Evolutionary conservation across 2,329 filamentous ascomycete genomes (phyloP), one percentile per base, ranked within the genome.

Genomic region (Fusarium citri): DNA sequence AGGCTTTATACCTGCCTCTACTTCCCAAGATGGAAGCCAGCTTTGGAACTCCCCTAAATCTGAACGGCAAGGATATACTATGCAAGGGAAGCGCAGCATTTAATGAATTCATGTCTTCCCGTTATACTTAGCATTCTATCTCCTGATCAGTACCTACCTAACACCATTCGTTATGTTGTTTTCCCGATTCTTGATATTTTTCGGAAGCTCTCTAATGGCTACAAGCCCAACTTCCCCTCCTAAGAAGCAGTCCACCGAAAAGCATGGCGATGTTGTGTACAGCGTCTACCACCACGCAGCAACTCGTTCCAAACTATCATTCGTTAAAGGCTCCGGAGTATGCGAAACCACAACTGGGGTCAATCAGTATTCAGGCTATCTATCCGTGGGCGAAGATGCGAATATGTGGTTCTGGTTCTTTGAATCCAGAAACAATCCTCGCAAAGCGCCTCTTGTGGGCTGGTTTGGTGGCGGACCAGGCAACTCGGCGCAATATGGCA

Each of bases 191-290:
- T 18, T 34, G 8, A 34, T 18, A 34, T 8, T 18, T 34, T 5
- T 16, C 1, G 31, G 15, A 16, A 34, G 8, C 15, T 34, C 15
- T 7, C 9, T 31, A 5, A 15, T 10, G 31, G 9, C 10, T n/a
- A 10, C 34, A n/a, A n/a, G 10, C 6, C 10, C 34, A 7, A 37
- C 10, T 2, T 3, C 2, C 1, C 4, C 10, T n/a, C 4, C 18
- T 12, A 12, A 4, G 10, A 12, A 11, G 6, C 10, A 12, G 3
- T 7, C 10, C 18, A 12, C 34, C 18, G 34, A 37, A n/a, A 12
- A 7, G 6, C 18, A n/a, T 8, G 18, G 10, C 2, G 34, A 37
- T 4, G 34, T 37, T 12, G 34, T 37, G 4, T 37, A 37, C 10
- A 37, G 10, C 10, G 18, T 37, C 34, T 37, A 37, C 3, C 10